phyloP scores from a whole-genome alignment of 768 basidiomycete species.

The Calocera cornea region DNA sequence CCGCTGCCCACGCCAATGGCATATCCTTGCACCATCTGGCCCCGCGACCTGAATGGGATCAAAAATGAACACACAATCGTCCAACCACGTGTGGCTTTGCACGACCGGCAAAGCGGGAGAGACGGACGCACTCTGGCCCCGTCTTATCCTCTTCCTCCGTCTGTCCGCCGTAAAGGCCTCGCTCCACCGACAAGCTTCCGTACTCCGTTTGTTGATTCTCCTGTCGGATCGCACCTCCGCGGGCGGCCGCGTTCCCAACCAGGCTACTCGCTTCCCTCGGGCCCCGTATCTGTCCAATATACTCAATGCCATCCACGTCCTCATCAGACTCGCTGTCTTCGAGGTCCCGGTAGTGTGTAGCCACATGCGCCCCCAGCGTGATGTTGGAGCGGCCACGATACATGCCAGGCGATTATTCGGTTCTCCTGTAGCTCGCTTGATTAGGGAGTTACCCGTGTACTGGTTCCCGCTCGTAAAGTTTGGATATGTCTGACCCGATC shows the following conservation, averaged over 20 bases:
- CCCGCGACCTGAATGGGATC: slow-evolving; percentile 1
- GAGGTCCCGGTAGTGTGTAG: no score
- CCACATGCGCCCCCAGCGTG: no score
- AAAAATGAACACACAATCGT: slow-evolving; percentile 6
- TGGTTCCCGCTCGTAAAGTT: no score
- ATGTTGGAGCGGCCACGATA: no score
- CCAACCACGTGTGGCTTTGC: neutral
- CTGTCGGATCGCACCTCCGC: neutral
- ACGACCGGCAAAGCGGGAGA: neutral
- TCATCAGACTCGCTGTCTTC: neutral
- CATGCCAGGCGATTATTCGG: no score
- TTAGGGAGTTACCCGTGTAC: no score
- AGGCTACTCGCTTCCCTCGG: neutral
- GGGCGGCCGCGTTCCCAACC: neutral
- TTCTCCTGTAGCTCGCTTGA: no score
- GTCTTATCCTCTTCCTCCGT: neutral
- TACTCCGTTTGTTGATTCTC: neutral
- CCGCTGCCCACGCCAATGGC: neutral
- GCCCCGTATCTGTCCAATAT: neutral
- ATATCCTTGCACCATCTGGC: neutral
- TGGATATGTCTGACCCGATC: no score
- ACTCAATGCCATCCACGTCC: neutral
- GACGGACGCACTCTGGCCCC: neutral
- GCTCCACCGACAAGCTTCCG: slow-evolving; percentile 1
- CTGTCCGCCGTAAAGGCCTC: neutral